phyloP scores from a whole-genome alignment of 2,329 filamentous ascomycete species.

The Niveomyces coronatus region DNA sequence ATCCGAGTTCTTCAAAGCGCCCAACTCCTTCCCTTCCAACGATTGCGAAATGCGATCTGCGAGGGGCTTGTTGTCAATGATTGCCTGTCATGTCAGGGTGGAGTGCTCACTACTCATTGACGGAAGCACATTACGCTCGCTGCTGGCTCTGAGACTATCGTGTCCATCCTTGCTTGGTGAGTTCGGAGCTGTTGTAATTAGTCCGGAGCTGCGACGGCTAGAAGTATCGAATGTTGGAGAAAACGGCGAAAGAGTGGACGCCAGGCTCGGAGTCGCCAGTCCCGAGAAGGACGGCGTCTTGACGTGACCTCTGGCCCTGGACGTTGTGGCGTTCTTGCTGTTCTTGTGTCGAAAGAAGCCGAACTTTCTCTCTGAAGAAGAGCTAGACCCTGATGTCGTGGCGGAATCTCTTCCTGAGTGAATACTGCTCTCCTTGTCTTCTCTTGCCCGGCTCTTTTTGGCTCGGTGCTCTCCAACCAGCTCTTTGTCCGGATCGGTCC shows the following conservation, averaged over 20 bases:
- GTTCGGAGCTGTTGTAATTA: slow-evolving; percentile 7
- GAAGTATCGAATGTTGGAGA: slow-evolving; percentile 16
- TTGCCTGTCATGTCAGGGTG: not conserved
- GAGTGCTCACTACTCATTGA: slow-evolving; percentile 4
- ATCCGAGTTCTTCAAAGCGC: not conserved
- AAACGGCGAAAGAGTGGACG: slow-evolving; percentile 18
- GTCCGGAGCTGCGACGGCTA: slow-evolving; percentile 17
- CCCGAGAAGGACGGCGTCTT: slow-evolving; percentile 16
- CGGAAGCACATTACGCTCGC: slow-evolving; percentile 3
- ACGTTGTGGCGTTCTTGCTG: slow-evolving; percentile 14
- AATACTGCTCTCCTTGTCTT: slow-evolving; percentile 18
- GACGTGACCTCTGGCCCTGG: slow-evolving; percentile 12
- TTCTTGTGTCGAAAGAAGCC: slow-evolving; percentile 9
- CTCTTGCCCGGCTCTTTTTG: slow-evolving; percentile 28
- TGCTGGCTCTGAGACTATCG: not conserved
- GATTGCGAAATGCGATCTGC: slow-evolving; percentile 7
- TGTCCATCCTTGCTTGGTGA: slow-evolving; percentile 6
- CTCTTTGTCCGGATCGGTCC: slow-evolving; percentile 45
- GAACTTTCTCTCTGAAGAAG: slow-evolving; percentile 11
- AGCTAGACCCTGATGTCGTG: slow-evolving; percentile 13
- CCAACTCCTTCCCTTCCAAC: slow-evolving; percentile 5
- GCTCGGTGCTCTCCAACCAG: slow-evolving; percentile 41
- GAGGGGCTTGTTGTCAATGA: not conserved
- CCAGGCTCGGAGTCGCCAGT: slow-evolving; percentile 16
- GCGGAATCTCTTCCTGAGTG: slow-evolving; percentile 21